These are phyloP conservation scores for Colletotrichum coccodes DNA, from an alignment of 2,329 filamentous ascomycete species.

Conservation along the genomic window DNA sequence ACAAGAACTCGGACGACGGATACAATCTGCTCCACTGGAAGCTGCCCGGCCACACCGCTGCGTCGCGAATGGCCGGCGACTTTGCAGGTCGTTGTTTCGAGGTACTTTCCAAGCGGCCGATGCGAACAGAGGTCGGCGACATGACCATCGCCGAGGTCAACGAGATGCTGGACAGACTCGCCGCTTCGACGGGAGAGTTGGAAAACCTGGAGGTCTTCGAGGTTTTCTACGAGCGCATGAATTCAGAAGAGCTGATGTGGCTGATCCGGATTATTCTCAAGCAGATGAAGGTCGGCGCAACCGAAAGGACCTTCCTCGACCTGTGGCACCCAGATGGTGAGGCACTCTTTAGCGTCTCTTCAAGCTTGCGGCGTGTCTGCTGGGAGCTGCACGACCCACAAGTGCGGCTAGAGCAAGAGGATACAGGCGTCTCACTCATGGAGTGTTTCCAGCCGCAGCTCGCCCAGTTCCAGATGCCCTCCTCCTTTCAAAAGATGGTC, in stretches of 20 bases:
- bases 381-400: conserved; percentile 88
- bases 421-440: conserved; percentile 83
- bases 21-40: conserved; percentile 92
- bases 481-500: conserved; percentile 81
- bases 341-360: conserved; percentile 87
- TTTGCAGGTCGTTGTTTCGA: conserved; percentile 92
- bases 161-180: conserved; percentile 81
- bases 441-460: conserved; percentile 97
- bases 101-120: conserved; percentile 84
- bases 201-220: conserved; percentile 85
- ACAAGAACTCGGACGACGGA: conserved; percentile 89
- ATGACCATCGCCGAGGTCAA: conserved; percentile 94
- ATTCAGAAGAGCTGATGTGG: conserved; percentile 93
- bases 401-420: conserved; percentile 78
- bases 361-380: conserved; percentile 88
- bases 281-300: conserved; percentile 79
- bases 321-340: conserved; percentile 84
- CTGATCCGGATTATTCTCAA: conserved; percentile 92
- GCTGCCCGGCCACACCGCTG: conserved; percentile 75
- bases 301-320: conserved; percentile 88
- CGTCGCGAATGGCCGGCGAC: conserved; percentile 80
- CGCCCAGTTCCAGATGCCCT: conserved; percentile 88
- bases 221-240: conserved; percentile 90
- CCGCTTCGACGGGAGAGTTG: conserved; percentile 80
- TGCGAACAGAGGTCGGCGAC: conserved; percentile 77